A percentile compares a stretch with the other conserved stretches of the same genome.
phyloP scores from a whole-genome alignment of 495 filamentous ascomycete species.

The Podospora conica region DNA sequence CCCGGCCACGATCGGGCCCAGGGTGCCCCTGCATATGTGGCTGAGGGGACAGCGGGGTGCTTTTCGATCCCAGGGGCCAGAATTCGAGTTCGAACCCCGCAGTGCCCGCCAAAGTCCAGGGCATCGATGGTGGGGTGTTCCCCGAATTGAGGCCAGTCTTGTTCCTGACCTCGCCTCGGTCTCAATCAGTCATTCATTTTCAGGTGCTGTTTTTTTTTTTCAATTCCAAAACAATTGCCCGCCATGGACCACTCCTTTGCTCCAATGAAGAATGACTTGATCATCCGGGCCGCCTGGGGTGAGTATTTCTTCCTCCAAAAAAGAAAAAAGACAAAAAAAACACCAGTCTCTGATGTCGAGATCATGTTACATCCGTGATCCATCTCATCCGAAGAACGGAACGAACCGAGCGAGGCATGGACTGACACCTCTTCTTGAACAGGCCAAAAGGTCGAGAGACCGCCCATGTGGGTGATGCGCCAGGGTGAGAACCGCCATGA shows the following conservation, averaged over 20 bases:
- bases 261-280: conserved; percentile 81
- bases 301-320: conserved; percentile 18
- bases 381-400: not conserved
- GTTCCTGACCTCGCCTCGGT: not conserved
- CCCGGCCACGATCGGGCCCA: not conserved
- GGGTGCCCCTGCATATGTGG: not conserved
- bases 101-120: not conserved
- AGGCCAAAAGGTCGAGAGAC: conserved; percentile 86
- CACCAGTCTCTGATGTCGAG: not conserved
- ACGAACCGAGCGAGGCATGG: not conserved
- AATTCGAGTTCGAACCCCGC: not conserved
- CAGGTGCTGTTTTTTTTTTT: not conserved
- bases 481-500: conserved; percentile 58
- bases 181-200: not conserved
- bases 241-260: conserved; percentile 50
- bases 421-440: conserved; percentile 15
- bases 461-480: conserved; percentile 98
- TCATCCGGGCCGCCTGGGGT: conserved; percentile 87
- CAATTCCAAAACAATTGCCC: not conserved
- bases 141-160: not conserved
- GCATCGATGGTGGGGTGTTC: conserved; percentile 10
- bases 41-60: not conserved
- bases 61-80: not conserved
- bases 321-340: not conserved
- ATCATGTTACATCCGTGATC: not conserved